A percentile compares a stretch with the other conserved stretches of the same genome.
phyloP scores from a whole-genome alignment of 768 basidiomycete genomes.

The Exsudoporus frostii region DNA sequence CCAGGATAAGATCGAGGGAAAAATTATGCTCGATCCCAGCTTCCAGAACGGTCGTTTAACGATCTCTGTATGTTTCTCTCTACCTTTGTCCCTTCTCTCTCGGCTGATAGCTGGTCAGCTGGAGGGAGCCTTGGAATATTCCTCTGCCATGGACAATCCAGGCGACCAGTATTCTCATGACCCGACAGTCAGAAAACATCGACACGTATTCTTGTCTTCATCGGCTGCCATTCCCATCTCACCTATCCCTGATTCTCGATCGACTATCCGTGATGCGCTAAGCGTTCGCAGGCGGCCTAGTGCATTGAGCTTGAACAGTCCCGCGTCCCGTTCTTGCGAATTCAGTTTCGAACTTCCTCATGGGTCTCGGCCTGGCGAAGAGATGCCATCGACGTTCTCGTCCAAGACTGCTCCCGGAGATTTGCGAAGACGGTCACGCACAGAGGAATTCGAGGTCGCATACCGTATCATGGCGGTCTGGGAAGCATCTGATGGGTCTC shows the following conservation, averaged over 20 bases:
- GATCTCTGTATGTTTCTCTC: slow-evolving; percentile 43
- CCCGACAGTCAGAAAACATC: slow-evolving; percentile 25
- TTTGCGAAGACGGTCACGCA: slow-evolving; percentile 22
- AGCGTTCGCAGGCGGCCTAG: slow-evolving; percentile 47
- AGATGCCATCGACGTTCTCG: slow-evolving; percentile 60
- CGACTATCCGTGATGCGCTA: slow-evolving; percentile 32
- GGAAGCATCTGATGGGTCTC: slow-evolving; percentile 49
- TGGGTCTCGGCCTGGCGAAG: slow-evolving; percentile 47
- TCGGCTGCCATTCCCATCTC: slow-evolving; percentile 44
- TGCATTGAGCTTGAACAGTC: slow-evolving; percentile 36
- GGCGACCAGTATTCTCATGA: slow-evolving; percentile 19
- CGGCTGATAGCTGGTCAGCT: slow-evolving; percentile 39
- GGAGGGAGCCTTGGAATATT: slow-evolving; percentile 58
- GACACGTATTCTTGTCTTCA: slow-evolving; percentile 50
- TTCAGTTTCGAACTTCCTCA: slow-evolving; percentile 60
- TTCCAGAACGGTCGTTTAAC: slow-evolving; percentile 53
- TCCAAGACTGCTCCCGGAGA: slow-evolving; percentile 32
- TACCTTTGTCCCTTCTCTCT: neutral
- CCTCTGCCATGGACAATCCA: slow-evolving; percentile 23
- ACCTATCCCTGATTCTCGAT: slow-evolving; percentile 19
- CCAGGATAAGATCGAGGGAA: slow-evolving; percentile 58
- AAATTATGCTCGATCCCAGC: slow-evolving; percentile 52
- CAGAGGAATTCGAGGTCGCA: slow-evolving; percentile 42
- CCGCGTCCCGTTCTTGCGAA: slow-evolving; percentile 32
- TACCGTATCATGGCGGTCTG: slow-evolving; percentile 58